Percentiles rank a stretch among this genome's conserved stretches.
These are phyloP conservation scores for Tanacetum coccineum DNA, from an alignment of 129 eudicot genomes.

Conservation along the genomic window DNA sequence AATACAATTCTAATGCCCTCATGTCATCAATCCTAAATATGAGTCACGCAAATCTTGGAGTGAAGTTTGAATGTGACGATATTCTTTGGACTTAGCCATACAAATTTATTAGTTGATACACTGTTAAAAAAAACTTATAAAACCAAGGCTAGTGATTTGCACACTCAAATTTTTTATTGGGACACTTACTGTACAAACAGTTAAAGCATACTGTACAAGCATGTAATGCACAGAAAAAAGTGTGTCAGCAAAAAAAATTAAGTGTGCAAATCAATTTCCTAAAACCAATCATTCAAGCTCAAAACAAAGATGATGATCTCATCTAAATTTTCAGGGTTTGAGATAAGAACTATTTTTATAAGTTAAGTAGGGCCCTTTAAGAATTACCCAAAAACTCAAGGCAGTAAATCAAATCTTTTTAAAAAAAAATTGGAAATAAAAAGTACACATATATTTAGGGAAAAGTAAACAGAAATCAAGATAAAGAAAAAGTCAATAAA, in stretches of 20 bases:
- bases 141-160: too few relatives aligned
- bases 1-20: not conserved
- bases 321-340: slow-evolving; percentile 20
- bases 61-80: not conserved
- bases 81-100: not conserved
- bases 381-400: slow-evolving; percentile 21
- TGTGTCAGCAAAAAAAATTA: too few relatives aligned
- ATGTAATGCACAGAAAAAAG: too few relatives aligned
- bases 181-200: too few relatives aligned
- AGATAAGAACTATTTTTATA: slow-evolving; percentile 18
- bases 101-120: too few relatives aligned
- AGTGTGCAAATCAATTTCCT: too few relatives aligned
- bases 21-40: not conserved
- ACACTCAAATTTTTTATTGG: too few relatives aligned
- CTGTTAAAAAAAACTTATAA: not conserved
- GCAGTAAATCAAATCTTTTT: not conserved
- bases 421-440: not conserved
- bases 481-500: slow-evolving; percentile 18
- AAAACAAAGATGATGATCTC: slow-evolving; percentile 25
- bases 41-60: slow-evolving; percentile 7
- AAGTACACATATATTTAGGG: slow-evolving; percentile 15
- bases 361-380: slow-evolving; percentile 28
- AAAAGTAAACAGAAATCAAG: slow-evolving; percentile 11
- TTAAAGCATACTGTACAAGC: too few relatives aligned
- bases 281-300: not conserved